Conservation (phyloP, 331 rosid genomes). For the Stylosanthes scabra region DNA sequence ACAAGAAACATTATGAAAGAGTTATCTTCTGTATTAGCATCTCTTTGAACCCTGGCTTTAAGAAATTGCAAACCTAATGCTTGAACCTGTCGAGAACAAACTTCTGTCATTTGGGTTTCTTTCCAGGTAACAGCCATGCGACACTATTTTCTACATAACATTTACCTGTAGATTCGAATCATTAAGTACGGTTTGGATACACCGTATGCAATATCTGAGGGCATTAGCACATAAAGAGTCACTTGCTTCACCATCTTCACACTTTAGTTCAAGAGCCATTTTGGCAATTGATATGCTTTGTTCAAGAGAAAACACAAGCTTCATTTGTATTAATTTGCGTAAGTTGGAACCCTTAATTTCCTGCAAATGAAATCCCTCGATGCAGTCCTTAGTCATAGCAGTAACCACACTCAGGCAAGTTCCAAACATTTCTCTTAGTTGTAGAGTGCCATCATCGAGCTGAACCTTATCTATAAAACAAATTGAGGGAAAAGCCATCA, state of each 20-base stretch:
- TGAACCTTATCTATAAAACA: conserved; percentile 64
- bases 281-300: conserved; percentile 72
- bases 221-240: conserved; percentile 45
- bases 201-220: conserved; percentile 60
- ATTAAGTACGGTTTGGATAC: conserved; percentile 66
- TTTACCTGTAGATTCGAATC: conserved; percentile 80
- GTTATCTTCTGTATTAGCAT: conserved; percentile 58
- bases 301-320: conserved; percentile 86
- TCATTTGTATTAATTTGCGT: conserved; percentile 60
- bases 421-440: conserved; percentile 60
- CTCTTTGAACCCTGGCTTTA: conserved; percentile 67
- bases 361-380: conserved; percentile 63
- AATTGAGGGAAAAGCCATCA: conserved; percentile 28
- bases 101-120: conserved; percentile 40
- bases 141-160: conserved; percentile 37
- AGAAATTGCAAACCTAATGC: conserved; percentile 86
- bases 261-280: conserved; percentile 57
- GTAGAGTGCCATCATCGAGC: conserved; percentile 52
- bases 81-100: conserved; percentile 70
- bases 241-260: conserved; percentile 48
- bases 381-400: conserved; percentile 66
- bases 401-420: conserved; percentile 67
- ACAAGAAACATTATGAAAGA: conserved; percentile 67
- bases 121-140: conserved; percentile 33
- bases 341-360: conserved; percentile 57